These are phyloP conservation scores for Ophiostoma montium DNA, from an alignment of 2,329 filamentous ascomycete genomes.

Conservation along the genomic window DNA sequence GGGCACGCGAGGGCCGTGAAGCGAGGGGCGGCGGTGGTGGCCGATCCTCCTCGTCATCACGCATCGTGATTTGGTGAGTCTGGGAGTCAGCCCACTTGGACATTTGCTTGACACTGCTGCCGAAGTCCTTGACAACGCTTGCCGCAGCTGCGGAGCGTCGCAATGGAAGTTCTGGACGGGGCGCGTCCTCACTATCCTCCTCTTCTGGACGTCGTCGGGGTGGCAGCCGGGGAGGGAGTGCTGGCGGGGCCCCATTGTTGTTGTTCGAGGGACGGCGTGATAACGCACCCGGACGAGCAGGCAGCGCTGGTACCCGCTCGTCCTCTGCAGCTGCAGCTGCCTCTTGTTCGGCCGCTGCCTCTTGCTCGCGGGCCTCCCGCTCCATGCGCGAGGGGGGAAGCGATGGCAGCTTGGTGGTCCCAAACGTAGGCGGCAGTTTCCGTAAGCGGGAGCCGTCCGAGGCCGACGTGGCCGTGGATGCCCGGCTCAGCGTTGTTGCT, in stretches of 20 bases:
- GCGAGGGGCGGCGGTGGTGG: constrained; percentile 39
- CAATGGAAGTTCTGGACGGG: constrained; percentile 32
- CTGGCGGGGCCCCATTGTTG: background rate
- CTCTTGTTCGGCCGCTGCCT: background rate
- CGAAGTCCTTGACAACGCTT: constrained; percentile 18
- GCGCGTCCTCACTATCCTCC: constrained; percentile 36
- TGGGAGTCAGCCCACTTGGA: background rate
- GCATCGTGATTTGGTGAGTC: background rate
- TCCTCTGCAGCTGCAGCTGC: background rate
- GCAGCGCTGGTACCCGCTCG: constrained; percentile 2
- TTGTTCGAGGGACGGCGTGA: background rate
- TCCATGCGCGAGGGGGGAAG: constrained; percentile 42
- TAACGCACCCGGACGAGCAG: constrained; percentile 3
- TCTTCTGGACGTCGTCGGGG: constrained; percentile 29
- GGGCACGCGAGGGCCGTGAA: constrained; percentile 36
- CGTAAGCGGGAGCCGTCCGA: constrained; percentile 17
- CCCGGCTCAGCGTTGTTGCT: constrained; percentile 33
- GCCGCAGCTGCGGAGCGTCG: constrained; percentile 25
- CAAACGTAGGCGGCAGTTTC: constrained; percentile 41
- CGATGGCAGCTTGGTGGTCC: constrained; percentile 41
- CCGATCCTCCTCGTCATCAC: constrained; percentile 17
- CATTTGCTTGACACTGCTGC: constrained; percentile 3
- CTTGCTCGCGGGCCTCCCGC: constrained; percentile 26
- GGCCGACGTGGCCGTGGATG: constrained; percentile 33
- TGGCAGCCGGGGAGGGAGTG: constrained; percentile 6